Percentiles rank a stretch among this genome's conserved stretches.
phyloP scores from a whole-genome alignment of 228 moss, liverwort and hornwort species.

The Sphagnum magellanicum region DNA sequence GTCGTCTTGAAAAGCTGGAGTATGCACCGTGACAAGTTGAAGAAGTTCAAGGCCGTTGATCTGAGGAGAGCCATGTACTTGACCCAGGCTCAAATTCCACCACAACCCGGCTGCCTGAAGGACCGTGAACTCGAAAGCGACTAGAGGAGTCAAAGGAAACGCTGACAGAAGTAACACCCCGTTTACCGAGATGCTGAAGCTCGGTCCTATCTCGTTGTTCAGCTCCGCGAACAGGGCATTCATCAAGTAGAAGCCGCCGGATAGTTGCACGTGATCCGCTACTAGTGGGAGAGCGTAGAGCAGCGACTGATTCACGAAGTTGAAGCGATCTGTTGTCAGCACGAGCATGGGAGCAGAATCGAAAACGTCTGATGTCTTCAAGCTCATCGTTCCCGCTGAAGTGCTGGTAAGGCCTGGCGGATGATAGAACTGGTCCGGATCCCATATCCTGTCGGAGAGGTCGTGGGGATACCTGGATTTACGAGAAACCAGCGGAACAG shows the following conservation, averaged over 20 bases:
- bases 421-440: slow-evolving; percentile 44
- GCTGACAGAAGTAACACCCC: slow-evolving; percentile 19
- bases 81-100: slow-evolving; percentile 52
- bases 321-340: slow-evolving; percentile 55
- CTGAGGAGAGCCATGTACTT: slow-evolving; percentile 39
- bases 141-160: slow-evolving; percentile 32
- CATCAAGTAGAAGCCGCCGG: slow-evolving; percentile 45
- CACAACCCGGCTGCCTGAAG: slow-evolving; percentile 38
- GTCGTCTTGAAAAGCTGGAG: slow-evolving; percentile 16
- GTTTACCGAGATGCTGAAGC: slow-evolving; percentile 45
- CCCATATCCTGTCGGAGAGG: slow-evolving; percentile 45
- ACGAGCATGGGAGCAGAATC: slow-evolving; percentile 46
- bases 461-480: slow-evolving; percentile 48
- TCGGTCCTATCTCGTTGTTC: slow-evolving; percentile 31
- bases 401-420: slow-evolving; percentile 41
- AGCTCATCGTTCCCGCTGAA: slow-evolving; percentile 24
- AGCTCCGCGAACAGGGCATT: slow-evolving; percentile 51
- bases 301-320: slow-evolving; percentile 45
- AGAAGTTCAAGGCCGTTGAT: slow-evolving; percentile 49
- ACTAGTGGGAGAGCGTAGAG: slow-evolving; percentile 36
- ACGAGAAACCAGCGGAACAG: too few species aligned
- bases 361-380: slow-evolving; percentile 37
- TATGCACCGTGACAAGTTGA: slow-evolving; percentile 24
- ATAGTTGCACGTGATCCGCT: neutral
- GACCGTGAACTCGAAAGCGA: slow-evolving; percentile 31